Percentiles rank a stretch among this genome's conserved stretches.
These are phyloP conservation scores for Candida tammaniensis DNA, from an alignment of 805 yeast species.

Conservation along the genomic window DNA sequence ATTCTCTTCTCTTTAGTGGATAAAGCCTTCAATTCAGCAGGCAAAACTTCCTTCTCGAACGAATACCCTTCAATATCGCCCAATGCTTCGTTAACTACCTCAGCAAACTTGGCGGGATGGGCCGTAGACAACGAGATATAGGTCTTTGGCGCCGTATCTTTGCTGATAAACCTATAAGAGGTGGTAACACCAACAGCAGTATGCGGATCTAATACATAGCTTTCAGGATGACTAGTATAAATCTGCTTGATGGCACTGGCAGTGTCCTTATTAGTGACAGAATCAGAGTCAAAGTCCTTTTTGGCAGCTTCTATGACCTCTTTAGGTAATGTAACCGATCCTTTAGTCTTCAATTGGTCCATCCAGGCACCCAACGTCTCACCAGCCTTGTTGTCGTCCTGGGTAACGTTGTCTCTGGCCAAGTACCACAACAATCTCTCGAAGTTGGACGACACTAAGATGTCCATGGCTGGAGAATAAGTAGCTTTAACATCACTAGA, in stretches of 20 bases:
- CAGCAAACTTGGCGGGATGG: slow-evolving; percentile 98
- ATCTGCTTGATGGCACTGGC: slow-evolving; percentile 70
- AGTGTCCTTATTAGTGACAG: slow-evolving; percentile 78
- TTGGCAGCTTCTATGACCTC: slow-evolving; percentile 65
- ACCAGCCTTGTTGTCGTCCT: slow-evolving; percentile 68
- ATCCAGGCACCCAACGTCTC: slow-evolving; percentile 70
- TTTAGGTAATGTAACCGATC: slow-evolving; percentile 70
- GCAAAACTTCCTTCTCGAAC: slow-evolving; percentile 85
- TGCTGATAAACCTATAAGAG: slow-evolving; percentile 57
- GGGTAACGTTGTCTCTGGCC: slow-evolving; percentile 66
- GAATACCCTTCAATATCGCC: slow-evolving; percentile 66
- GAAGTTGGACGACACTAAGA: slow-evolving; percentile 89
- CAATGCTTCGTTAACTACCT: slow-evolving; percentile 86
- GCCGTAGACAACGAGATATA: slow-evolving; percentile 90
- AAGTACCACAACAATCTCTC: slow-evolving; percentile 96
- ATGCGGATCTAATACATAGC: slow-evolving; percentile 93
- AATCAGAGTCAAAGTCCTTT: slow-evolving; percentile 69
- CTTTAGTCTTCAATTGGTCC: slow-evolving; percentile 68
- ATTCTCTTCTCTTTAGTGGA: slow-evolving; percentile 72
- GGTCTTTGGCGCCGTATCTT: slow-evolving; percentile 36
- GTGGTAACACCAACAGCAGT: slow-evolving; percentile 92
- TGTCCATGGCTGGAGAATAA: slow-evolving; percentile 98
- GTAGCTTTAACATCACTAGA: slow-evolving; percentile 75
- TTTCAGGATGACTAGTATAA: slow-evolving; percentile 56
- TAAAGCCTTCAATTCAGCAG: slow-evolving; percentile 78